Evolutionary conservation across 768 basidiomycete species (phyloP), one percentile per base, ranked within the genome.

Genomic region (Obba rivulosa): DNA sequence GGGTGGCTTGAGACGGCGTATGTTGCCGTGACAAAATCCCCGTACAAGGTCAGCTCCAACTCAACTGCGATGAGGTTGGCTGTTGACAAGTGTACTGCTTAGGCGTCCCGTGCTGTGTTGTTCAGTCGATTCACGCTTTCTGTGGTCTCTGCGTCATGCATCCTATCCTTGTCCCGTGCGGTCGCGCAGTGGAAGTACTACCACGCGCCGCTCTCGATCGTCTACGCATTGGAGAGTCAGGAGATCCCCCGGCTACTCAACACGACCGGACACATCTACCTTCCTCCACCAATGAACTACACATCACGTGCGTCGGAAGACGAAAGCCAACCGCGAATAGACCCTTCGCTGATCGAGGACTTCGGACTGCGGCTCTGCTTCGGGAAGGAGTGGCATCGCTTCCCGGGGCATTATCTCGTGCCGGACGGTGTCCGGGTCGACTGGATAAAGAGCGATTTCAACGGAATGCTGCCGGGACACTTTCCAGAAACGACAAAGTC

Each of bases 301-400:
- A 76, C 46, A 3, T 72, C 71, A 21, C 38, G 53, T 41, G 50
- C 53, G 40, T 43, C 53, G 3, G 61, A 67, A 40, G 65, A 71
- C 43, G 63, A 69, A n/a, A 66, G 70, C 11, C 59, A 66, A 22
- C 65, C 68, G 34, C 74, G 73, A 31, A 73, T 92, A 34, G 84
- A 91, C 60, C 72, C 91, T 22, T 66, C 82, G 1, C 80, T 79
- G 0, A 71, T 97, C 60, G 74, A 73, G 48, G 72, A 79, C 11
- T 80, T 93, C 58, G 77, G 82, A 48, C 68, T 98, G 49, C 80
- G 74, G 23, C 61, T 99, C 1, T 99, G 96, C 67, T 73, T 87
- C 43, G 91, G 86, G 41, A 94, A 93, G 64, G 96, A 99, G 67
- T 99, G 96, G 96, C 74, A 97, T 62, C 78, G 95, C 20, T 99